These are phyloP conservation scores for Colletotrichum lini DNA, from an alignment of 2,329 filamentous ascomycete species.

Conservation along the genomic window DNA sequence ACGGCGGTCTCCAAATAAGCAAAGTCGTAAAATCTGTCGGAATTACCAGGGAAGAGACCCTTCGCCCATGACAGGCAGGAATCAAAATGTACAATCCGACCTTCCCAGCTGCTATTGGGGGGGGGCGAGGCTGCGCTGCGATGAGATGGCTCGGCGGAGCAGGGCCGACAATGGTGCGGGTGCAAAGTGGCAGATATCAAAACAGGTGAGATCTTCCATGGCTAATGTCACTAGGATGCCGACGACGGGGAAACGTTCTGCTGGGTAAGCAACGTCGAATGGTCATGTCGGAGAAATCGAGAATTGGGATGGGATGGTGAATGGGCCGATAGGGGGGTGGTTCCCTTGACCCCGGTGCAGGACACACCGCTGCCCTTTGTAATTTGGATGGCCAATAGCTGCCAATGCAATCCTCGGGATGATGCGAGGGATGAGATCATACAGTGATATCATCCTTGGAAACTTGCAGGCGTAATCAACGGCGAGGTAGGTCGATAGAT, in stretches of 20 bases:
- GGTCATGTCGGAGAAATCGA: conserved; percentile 24
- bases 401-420: conserved; percentile 9
- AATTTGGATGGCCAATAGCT: conserved; percentile 19
- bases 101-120: too few relatives aligned
- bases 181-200: conserved; percentile 6
- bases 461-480: conserved; percentile 23
- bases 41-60: conserved; percentile 16
- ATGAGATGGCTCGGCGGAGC: background rate
- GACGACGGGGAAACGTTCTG: conserved; percentile 36
- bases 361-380: conserved; percentile 30
- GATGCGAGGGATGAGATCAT: conserved; percentile 28
- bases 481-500: conserved; percentile 12
- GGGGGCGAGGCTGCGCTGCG: conserved; percentile 14
- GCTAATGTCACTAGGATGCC: conserved; percentile 33
- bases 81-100: too few relatives aligned
- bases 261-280: conserved; percentile 26
- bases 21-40: conserved; percentile 17
- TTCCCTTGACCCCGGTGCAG: conserved; percentile 18
- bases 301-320: conserved; percentile 8
- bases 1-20: conserved; percentile 24
- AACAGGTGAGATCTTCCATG: conserved; percentile 8
- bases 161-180: background rate
- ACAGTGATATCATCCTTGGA: background rate
- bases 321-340: conserved; percentile 18
- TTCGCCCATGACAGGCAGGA: background rate